A percentile compares a stretch with the other conserved stretches of the same genome.
These are phyloP conservation scores for Trichopus zeylanicus DNA, from an alignment of 116 monocot species.

Conservation along the genomic window DNA sequence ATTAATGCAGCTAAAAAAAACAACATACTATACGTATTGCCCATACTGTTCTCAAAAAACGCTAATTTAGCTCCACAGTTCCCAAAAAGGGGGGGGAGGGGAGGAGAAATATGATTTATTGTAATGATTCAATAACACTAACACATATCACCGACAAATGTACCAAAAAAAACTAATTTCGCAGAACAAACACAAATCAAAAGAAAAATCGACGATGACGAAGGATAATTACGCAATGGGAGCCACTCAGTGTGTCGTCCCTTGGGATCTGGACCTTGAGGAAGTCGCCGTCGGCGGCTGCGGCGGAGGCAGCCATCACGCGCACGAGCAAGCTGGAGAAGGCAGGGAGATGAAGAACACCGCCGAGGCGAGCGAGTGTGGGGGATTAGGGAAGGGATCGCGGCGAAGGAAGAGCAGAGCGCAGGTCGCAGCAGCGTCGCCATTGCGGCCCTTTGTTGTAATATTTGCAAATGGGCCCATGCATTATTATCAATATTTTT, in stretches of 20 bases:
- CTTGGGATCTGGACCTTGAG: constrained; percentile 38
- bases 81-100: too few relatives aligned
- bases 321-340: background rate
- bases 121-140: too few relatives aligned
- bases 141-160: too few relatives aligned
- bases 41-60: too few relatives aligned
- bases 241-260: constrained; percentile 37
- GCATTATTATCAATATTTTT: background rate
- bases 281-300: constrained; percentile 20
- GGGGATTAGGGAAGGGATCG: background rate
- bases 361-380: background rate
- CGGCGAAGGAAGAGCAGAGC: background rate
- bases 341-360: too few relatives aligned
- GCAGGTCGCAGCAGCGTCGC: background rate
- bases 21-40: too few relatives aligned
- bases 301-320: constrained; percentile 12
- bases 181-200: too few relatives aligned
- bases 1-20: too few relatives aligned
- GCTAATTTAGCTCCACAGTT: too few relatives aligned
- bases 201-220: background rate
- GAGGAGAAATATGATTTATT: too few relatives aligned
- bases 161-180: too few relatives aligned
- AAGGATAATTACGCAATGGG: background rate
- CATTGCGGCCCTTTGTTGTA: background rate
- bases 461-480: too few relatives aligned